A percentile compares a stretch with the other conserved stretches of the same genome.
Conservation (phyloP, 2,329 filamentous ascomycete genomes). For the Pleurostoma richardsiae region DNA sequence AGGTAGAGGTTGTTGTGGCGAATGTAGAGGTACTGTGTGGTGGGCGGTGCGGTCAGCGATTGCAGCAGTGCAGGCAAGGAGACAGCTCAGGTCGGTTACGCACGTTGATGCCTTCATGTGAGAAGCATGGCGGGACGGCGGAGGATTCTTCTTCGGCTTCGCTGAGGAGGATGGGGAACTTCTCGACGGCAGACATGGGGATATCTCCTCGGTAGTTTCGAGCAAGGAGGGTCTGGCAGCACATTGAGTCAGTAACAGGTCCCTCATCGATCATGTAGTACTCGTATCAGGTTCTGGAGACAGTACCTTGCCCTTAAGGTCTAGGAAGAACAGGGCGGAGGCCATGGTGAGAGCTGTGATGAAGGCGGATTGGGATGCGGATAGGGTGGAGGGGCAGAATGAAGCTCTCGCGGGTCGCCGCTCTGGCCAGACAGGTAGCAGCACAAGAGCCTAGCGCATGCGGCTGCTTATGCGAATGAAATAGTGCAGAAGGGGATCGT, state of each 20-base stretch:
- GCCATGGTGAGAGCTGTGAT: conserved; percentile 61
- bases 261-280: too few relatives aligned
- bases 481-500: too few relatives aligned
- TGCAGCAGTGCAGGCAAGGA: neutral
- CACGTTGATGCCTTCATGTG: conserved; percentile 96
- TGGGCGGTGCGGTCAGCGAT: conserved; percentile 1
- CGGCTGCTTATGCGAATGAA: too few relatives aligned
- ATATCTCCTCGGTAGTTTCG: conserved; percentile 98
- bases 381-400: conserved; percentile 15
- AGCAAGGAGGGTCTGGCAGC: conserved; percentile 80
- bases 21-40: conserved; percentile 86
- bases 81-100: conserved; percentile 1
- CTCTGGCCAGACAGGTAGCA: conserved; percentile 12
- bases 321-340: conserved; percentile 96
- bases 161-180: conserved; percentile 91
- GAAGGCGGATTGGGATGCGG: conserved; percentile 16
- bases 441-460: too few relatives aligned
- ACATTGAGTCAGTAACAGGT: neutral
- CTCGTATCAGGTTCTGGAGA: neutral
- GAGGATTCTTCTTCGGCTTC: conserved; percentile 99
- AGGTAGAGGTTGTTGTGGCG: conserved; percentile 99
- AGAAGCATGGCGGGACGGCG: conserved; percentile 95
- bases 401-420: conserved; percentile 14
- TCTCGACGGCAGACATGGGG: conserved; percentile 98
- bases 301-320: conserved; percentile 97